A percentile compares a stretch with the other conserved stretches of the same genome.
phyloP scores from a whole-genome alignment of 129 eudicot genomes.

The sunflower (Helianthus annuus) region HanXRQr2.0-SUNRISE NC_035444.2:44259409-44259908 shows the following conservation, averaged over 20 bases:
- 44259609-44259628: conserved; percentile 96
- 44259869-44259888: conserved; percentile 36
- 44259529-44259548: too few relatives aligned
- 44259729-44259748: conserved; percentile 80
- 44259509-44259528: too few relatives aligned
- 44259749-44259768: conserved; percentile 75
- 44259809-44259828: conserved; percentile 71
- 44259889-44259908: conserved; percentile 1
- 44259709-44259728: conserved; percentile 60
- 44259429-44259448: too few relatives aligned
- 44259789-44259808: conserved; percentile 78
- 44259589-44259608: conserved; percentile 31
- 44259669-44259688: conserved; percentile 57
- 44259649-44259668: conserved; percentile 61
- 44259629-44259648: conserved; percentile 73
- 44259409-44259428: too few relatives aligned
- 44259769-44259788: conserved; percentile 61
- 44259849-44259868: conserved; percentile 76
- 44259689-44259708: conserved; percentile 60
- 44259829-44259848: conserved; percentile 74
- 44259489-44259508: too few relatives aligned
- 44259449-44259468: too few relatives aligned
- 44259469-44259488: too few relatives aligned
- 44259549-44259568: too few relatives aligned
- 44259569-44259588: too few relatives aligned